Conservation (phyloP, 176 grass and related monocot species). For the Tuctoria greenei region DNA sequence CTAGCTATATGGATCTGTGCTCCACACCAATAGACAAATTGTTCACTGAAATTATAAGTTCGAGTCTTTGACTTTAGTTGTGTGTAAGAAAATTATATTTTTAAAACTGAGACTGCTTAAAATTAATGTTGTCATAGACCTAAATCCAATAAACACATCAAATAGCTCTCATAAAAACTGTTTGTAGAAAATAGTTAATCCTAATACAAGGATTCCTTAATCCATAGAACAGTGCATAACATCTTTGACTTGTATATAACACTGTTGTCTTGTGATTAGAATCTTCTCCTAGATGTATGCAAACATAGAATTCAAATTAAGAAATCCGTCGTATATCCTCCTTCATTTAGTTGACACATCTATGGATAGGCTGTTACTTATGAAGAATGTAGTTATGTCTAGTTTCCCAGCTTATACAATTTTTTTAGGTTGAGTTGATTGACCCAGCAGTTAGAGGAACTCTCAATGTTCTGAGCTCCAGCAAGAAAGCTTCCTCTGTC, state of each 20-base stretch:
- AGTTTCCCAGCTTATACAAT: not conserved
- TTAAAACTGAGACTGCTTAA: not conserved
- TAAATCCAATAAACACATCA: not conserved
- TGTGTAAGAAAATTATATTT: not conserved
- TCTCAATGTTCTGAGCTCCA: constrained; percentile 41
- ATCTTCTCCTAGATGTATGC: not conserved
- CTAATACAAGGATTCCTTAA: not conserved
- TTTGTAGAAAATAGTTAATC: not conserved
- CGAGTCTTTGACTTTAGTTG: not conserved
- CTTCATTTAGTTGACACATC: constrained; percentile 3
- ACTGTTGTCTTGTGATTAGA: not conserved
- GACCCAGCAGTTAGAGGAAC: constrained; percentile 48
- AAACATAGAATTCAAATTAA: not conserved
- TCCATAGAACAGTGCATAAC: not conserved
- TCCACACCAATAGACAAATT: not conserved
- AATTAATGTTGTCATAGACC: not conserved
- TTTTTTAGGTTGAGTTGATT: constrained; percentile 39
- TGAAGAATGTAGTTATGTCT: not conserved
- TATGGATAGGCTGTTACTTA: not conserved
- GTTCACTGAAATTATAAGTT: not conserved
- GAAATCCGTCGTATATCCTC: not conserved
- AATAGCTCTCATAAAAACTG: not conserved
- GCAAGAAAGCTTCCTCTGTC: constrained; percentile 43
- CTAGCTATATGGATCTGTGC: not conserved
- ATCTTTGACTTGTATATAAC: not conserved